phyloP scores from a whole-genome alignment of 1,284 basidiomycete genomes.

The Boletellus deceptivus region DNA sequence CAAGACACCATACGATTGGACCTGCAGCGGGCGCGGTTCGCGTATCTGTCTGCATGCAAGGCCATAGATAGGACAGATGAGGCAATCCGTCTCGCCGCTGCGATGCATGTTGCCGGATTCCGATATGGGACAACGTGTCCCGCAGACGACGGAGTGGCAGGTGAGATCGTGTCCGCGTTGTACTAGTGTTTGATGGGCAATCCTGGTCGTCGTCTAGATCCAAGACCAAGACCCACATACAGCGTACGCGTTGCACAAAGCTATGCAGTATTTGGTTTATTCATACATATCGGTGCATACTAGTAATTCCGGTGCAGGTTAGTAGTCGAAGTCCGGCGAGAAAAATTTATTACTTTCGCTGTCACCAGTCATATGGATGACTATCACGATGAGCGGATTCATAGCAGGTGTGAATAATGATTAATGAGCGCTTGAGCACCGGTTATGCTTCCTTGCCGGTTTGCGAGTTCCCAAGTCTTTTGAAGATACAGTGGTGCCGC shows the following conservation, averaged over 20 bases:
- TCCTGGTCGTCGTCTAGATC: constrained; percentile 5
- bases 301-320: no score
- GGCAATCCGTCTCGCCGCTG: constrained; percentile 13
- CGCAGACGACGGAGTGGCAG: constrained; percentile 20
- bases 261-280: constrained; percentile 12
- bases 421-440: no score
- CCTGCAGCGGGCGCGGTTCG: constrained; percentile 28
- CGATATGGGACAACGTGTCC: constrained; percentile 24
- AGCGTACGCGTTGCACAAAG: constrained; percentile 24
- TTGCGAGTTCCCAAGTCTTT: no score
- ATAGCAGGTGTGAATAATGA: no score
- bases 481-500: no score
- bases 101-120: constrained; percentile 9
- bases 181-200: constrained; percentile 13
- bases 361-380: no score
- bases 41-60: constrained; percentile 34
- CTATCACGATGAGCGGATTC: no score
- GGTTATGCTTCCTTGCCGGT: no score
- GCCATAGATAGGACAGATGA: constrained; percentile 11
- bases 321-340: no score
- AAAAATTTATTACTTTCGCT: no score
- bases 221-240: no score
- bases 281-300: constrained; percentile 26
- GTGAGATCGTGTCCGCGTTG: constrained; percentile 21
- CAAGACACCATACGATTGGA: constrained; percentile 21